phyloP scores from a whole-genome alignment of 73 alveolate genomes.

The Blepharisma japonicum region DNA sequence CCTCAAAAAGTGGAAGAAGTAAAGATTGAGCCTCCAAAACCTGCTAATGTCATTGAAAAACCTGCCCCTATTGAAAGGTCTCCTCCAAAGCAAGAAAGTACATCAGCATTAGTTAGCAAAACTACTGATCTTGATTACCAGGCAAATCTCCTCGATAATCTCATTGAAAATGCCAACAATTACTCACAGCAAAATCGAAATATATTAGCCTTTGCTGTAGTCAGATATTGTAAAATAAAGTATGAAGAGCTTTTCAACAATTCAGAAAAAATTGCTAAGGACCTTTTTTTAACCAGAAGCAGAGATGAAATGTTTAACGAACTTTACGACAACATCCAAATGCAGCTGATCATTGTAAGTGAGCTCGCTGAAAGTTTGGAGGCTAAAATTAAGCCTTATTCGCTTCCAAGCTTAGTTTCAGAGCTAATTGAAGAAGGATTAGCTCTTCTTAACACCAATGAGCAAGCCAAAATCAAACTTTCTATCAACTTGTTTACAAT shows the following conservation, averaged over 20 bases:
- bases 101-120: background rate
- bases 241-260: background rate
- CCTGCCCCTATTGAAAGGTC: no score
- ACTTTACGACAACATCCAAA: background rate
- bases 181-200: background rate
- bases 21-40: background rate
- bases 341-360: background rate
- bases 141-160: background rate
- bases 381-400: background rate
- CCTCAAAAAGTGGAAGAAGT: constrained; percentile 6
- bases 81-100: no score
- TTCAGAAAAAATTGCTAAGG: constrained; percentile 9
- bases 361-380: background rate
- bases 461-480: no score
- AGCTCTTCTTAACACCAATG: no score
- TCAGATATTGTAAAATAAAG: background rate
- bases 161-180: background rate
- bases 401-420: no score
- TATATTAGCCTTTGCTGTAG: background rate
- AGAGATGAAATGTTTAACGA: constrained; percentile 7
- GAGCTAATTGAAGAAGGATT: no score
- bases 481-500: no score
- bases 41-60: background rate
- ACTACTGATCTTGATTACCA: background rate
- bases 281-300: background rate